Evolutionary conservation across 129 eudicot genomes (phyloP), one percentile per base, ranked within the genome.

Genomic region (Centrapalus pauciflorus): DNA sequence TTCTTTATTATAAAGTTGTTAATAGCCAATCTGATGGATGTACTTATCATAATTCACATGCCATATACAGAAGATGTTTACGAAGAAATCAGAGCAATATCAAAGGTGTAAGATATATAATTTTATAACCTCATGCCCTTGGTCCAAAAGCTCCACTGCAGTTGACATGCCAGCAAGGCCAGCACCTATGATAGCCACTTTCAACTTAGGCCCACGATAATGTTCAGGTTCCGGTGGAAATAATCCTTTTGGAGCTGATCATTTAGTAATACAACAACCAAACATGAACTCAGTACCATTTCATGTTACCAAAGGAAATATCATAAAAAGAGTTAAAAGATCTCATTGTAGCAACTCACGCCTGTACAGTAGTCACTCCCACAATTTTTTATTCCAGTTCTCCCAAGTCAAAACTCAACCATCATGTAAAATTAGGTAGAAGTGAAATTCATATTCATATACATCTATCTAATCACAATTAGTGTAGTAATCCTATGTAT

Each of bases 121-220:
- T 13, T 33, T 7, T 1, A 17, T 5, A 10, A 92, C 98, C 98
- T 93, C 98, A 54, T 93, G 98, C 49, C 98, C 98, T 75, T 93
- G 98, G 66, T 93, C 98, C 74, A 93, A 76, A 63, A 93, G 96
- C 86, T 93, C 98, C 58, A 93, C 96, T 0, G 98, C 98, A 56
- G 98, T 93, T 37, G 98, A 93, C 98, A 93, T 93, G 76, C 96
- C 98, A 17, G 96, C 98, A 73, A 93, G 96, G 37, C 98, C 98
- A 51, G 98, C 95, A 64, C 98, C 98, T 40, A 93, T 86, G 38
- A 93, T 93, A 35, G 98, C 98, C 77, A 93, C 98, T 81, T 93
- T 93, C 51, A 93, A 88, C 77, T 88, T 93, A 2, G 98, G 98
- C 10, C 98, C 98, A 2, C 85, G 79, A 61, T 93, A 93, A 60